Base-by-base conservation (phyloP, 371 early-diverging fungal species). In the Rhizomucor miehei region DNA sequence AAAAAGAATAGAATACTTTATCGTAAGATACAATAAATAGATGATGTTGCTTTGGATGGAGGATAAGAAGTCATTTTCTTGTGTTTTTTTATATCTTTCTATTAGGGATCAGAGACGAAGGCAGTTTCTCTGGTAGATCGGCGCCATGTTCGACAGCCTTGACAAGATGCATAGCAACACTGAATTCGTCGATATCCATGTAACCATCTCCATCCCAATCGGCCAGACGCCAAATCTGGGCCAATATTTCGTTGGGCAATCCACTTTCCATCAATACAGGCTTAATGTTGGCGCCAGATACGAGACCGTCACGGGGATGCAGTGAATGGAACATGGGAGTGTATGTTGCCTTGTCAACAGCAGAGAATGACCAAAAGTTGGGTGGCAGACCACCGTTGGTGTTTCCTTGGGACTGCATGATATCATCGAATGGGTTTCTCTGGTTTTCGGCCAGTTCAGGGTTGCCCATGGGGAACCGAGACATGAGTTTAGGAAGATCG, bases 181-280 rank as follows among this genome's bases (percentile, higher is more conserved):
- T 70, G 59, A 87, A 89, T 56, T 89, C 85, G 51, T 86, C 85
- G 23, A 71, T 45, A 57, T 84, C 81, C 67, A 89, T 52, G 44
- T 81, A 85, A 0, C 89, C 89, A 67, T 89, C 86, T 43, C 64
- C 63, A 51, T 83, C 84, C 80, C 81, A 84, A 57, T 89, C 89
- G 2, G 88, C 74, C 44, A 89, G 52, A 17, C 75, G 57, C 89
- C 89, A 89, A 10, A 89, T 67, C 44, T 82, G 75, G 17, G 84
- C 87, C 25, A 89, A 63, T 6, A 63, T 24, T 19, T 75, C 71
- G 35, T 66, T 75, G 0, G 81, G 72, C 10, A 89, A 54, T 3
- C 82, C 83, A 6, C 77, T 76, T 25, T 79, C 69, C 51, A 75
- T 69, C 29, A 89, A 48, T 6, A 85, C 63, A 8, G 86, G 83